Percentiles rank a stretch among this genome's conserved stretches.
These are phyloP conservation scores for Sisymbrium irio DNA, from an alignment of 345 rosid genomes.

Conservation along the genomic window DNA sequence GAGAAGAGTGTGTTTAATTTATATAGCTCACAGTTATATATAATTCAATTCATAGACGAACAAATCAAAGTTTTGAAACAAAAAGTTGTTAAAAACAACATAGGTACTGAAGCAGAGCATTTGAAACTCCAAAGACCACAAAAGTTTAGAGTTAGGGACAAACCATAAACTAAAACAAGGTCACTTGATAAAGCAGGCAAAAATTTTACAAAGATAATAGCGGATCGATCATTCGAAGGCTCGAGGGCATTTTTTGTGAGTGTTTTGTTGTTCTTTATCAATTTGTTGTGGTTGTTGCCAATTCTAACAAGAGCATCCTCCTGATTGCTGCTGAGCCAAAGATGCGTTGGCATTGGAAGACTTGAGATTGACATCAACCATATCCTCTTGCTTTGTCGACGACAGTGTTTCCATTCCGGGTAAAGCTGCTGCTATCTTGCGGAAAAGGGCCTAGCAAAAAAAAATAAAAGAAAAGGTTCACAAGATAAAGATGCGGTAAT, in stretches of 20 bases:
- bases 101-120: conserved; percentile 15
- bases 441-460: conserved; percentile 58
- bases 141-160: conserved; percentile 11
- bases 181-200: conserved; percentile 20
- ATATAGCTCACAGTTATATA: background rate
- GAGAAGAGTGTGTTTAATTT: background rate
- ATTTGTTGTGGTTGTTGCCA: conserved; percentile 10
- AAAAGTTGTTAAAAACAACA: background rate
- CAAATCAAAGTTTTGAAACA: conserved; percentile 1
- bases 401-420: conserved; percentile 96
- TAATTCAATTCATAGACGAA: background rate
- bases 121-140: conserved; percentile 18
- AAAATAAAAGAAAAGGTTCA: background rate
- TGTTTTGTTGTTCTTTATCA: background rate
- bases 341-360: conserved; percentile 66
- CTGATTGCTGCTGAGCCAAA: conserved; percentile 62
- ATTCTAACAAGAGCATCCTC: conserved; percentile 75
- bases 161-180: conserved; percentile 15
- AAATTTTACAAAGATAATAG: conserved; percentile 25
- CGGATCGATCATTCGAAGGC: conserved; percentile 3
- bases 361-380: conserved; percentile 92
- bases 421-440: conserved; percentile 89
- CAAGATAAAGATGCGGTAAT: background rate
- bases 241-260: background rate
- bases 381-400: conserved; percentile 84